Evolutionary conservation across 2,329 filamentous ascomycete species (phyloP), one percentile per base, ranked within the genome.

Genomic region (Clarireedia homoeocarpa): DNA sequence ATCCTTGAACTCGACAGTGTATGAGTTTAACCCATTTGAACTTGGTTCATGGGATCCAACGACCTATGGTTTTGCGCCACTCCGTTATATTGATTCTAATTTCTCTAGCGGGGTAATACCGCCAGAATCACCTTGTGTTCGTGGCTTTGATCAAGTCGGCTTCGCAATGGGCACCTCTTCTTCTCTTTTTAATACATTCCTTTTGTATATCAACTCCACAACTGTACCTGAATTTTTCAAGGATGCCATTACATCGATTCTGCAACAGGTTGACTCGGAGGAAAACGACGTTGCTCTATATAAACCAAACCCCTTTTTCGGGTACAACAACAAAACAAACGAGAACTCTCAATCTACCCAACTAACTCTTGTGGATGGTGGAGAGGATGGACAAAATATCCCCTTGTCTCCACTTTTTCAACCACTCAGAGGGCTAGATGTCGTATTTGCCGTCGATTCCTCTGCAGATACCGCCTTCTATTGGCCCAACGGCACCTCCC

Each of bases 81-180:
- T 86, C 5, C 73, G 83, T 58, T 91, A 85, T 62, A 70, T 91
- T 2, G 89, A 88, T 2, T 88, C 88, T 2, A 83, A 84, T 62
- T 91, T 91, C 69, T 78, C 75, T 42, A 75, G 73, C 6, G 89
- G 89, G 17, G 66, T 69, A 5, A 70, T 94, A 17, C 72, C 79
- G 0, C 67, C 74, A 12, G 69, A 77, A 55, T 78, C 79, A 44
- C 68, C 72, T 27, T 96, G 91, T 66, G 78, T 95, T 14, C 75
- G 79, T 6, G 91, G 91, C 0, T 91, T 91, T 60, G 91, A 96
- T 71, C 91, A 90, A 64, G 80, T 81, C 24, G 89, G 89, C 6
- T 96, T 82, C 67, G 75, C 95, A 27, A 90, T 95, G 82, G 91
- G 90, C 50, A 95, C 91, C 0, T 90, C 86, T 20, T 89, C 85